Percentiles rank a stretch among this genome's conserved stretches.
phyloP scores from a whole-genome alignment of 1,284 basidiomycete species.

The Ustilago shanxiensis region DNA sequence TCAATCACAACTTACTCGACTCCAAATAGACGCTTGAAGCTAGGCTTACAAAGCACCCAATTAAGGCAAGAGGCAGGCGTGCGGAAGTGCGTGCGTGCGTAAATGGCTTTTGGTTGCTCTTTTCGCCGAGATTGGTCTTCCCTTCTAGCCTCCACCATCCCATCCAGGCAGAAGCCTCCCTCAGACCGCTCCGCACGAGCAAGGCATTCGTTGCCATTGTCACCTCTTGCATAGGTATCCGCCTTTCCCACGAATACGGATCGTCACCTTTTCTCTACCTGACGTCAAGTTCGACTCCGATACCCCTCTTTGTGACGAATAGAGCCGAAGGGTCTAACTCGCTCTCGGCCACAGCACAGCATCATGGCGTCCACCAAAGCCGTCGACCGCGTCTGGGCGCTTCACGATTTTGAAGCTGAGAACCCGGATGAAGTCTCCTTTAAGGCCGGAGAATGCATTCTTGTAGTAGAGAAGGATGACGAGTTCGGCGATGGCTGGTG shows the following conservation, averaged over 20 bases:
- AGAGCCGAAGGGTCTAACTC: not conserved
- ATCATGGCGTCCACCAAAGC: conserved; percentile 43
- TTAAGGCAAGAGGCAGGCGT: too few relatives aligned
- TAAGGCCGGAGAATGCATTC: conserved; percentile 85
- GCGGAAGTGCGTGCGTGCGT: too few relatives aligned
- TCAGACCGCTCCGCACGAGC: not conserved
- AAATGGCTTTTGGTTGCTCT: not conserved
- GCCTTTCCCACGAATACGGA: not conserved
- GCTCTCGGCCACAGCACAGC: not conserved
- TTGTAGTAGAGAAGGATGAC: conserved; percentile 93
- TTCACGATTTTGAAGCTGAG: conserved; percentile 89
- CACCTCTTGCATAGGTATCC: not conserved
- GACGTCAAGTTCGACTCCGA: too few relatives aligned
- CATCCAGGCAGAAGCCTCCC: too few relatives aligned
- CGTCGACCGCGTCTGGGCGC: conserved; percentile 72
- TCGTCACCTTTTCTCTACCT: too few relatives aligned
- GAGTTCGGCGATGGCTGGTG: conserved; percentile 98
- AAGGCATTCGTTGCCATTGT: not conserved
- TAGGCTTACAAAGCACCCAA: too few relatives aligned
- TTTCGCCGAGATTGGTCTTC: not conserved
- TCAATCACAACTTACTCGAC: too few relatives aligned
- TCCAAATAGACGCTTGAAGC: too few relatives aligned
- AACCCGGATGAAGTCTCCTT: conserved; percentile 94
- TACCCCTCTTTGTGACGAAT: too few relatives aligned
- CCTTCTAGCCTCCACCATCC: not conserved